Conservation (phyloP, 805 yeast genomes). For the Komagataella pastoris region DNA sequence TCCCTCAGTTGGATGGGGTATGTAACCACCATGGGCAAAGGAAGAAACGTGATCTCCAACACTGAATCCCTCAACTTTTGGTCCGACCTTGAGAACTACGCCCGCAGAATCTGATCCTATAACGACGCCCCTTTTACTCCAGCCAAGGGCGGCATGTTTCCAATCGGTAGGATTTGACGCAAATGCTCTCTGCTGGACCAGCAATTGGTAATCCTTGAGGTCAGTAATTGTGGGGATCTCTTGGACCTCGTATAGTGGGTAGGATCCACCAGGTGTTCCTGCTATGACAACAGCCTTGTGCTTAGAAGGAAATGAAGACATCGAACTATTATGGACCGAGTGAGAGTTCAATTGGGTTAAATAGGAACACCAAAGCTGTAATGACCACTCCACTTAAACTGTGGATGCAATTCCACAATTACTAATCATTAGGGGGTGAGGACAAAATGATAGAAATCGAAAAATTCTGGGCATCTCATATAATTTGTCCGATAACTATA, state of each 20-base stretch:
- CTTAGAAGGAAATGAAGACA: slow-evolving; percentile 11
- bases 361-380: too few relatives aligned
- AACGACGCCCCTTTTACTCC: slow-evolving; percentile 32
- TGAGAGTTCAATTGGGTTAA: too few relatives aligned
- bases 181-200: slow-evolving; percentile 24
- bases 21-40: slow-evolving; percentile 39
- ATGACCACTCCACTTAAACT: too few relatives aligned
- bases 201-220: slow-evolving; percentile 23
- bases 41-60: slow-evolving; percentile 46
- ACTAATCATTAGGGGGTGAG: too few relatives aligned
- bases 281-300: slow-evolving; percentile 31
- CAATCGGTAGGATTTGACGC: not conserved
- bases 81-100: slow-evolving; percentile 37
- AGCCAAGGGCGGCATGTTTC: slow-evolving; percentile 18
- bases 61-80: slow-evolving; percentile 21
- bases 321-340: not conserved
- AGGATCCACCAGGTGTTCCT: slow-evolving; percentile 10
- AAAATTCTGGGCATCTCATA: too few relatives aligned
- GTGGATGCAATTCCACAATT: too few relatives aligned
- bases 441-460: too few relatives aligned
- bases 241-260: slow-evolving; percentile 10
- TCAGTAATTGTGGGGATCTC: slow-evolving; percentile 5
- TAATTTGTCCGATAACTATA: too few relatives aligned
- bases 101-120: slow-evolving; percentile 55
- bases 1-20: slow-evolving; percentile 31